phyloP scores from a whole-genome alignment of 169 alveolate species.

The Cryptosporidium canis region DNA sequence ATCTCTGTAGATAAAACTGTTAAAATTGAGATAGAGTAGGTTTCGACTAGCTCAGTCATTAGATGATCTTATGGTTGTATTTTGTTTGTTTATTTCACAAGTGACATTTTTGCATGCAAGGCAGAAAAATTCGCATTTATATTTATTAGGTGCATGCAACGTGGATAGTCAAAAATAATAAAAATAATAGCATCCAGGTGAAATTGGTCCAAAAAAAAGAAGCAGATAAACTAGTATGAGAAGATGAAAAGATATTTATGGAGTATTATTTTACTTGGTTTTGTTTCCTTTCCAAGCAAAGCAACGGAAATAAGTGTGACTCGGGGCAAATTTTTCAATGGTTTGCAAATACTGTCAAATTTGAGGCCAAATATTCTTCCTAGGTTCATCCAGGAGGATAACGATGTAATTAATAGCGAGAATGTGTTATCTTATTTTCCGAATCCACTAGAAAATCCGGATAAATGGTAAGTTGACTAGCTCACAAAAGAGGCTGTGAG shows the following conservation, averaged over 20 bases:
- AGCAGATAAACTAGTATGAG: not conserved
- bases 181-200: not conserved
- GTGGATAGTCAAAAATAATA: not conserved
- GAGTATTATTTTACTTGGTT: not conserved
- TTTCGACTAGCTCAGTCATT: too few species aligned
- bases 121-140: not conserved
- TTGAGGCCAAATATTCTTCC: not conserved
- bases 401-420: slow-evolving; percentile 19
- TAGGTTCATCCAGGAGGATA: slow-evolving; percentile 10
- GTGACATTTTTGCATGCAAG: not conserved
- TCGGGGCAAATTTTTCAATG: not conserved
- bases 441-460: slow-evolving; percentile 43
- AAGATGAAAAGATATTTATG: slow-evolving; percentile 19
- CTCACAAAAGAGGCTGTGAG: not conserved
- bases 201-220: not conserved
- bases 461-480: slow-evolving; percentile 37
- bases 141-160: slow-evolving; percentile 9
- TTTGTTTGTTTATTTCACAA: not conserved
- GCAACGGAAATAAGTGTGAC: not conserved
- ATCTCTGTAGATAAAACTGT: too few species aligned
- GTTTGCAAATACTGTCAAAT: not conserved
- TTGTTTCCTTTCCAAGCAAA: not conserved
- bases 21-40: too few species aligned
- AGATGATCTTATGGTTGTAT: not conserved
- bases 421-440: slow-evolving; percentile 53